phyloP scores from a whole-genome alignment of 2,329 filamentous ascomycete genomes.

The Fonsecaea nubica region DNA sequence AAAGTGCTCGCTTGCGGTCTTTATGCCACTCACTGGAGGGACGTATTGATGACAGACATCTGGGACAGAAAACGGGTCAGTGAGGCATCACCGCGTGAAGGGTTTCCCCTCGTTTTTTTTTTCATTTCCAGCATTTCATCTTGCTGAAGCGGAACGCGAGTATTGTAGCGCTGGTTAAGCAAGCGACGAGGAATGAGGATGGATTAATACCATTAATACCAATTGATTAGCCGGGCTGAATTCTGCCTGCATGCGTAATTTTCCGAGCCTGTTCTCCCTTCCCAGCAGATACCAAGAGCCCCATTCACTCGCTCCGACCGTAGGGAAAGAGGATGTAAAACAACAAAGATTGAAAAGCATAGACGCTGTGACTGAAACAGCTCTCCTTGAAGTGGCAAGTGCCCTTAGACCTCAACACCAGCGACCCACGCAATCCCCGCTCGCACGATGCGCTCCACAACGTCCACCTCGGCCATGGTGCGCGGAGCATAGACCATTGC shows the following conservation, averaged over 20 bases:
- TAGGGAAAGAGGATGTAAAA: too few relatives aligned
- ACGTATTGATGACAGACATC: too few relatives aligned
- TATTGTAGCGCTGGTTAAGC: not conserved
- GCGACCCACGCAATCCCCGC: constrained; percentile 29
- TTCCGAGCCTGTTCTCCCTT: too few relatives aligned
- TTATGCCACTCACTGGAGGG: too few relatives aligned
- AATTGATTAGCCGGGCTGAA: too few relatives aligned
- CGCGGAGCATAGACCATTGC: constrained; percentile 33
- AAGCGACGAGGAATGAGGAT: not conserved
- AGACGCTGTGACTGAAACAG: too few relatives aligned
- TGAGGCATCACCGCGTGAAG: not conserved
- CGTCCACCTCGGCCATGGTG: constrained; percentile 33
- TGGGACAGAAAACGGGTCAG: not conserved
- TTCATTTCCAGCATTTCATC: not conserved
- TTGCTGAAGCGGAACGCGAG: not conserved
- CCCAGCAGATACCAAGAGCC: not conserved
- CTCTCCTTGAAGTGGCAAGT: not conserved
- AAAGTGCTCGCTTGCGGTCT: too few relatives aligned
- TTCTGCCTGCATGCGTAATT: too few relatives aligned
- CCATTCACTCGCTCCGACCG: not conserved
- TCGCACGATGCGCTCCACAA: constrained; percentile 31
- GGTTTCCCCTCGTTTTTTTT: too few relatives aligned
- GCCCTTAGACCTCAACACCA: constrained; percentile 26
- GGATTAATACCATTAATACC: not conserved
- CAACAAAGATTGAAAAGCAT: too few relatives aligned